Percentiles rank a stretch among this genome's conserved stretches.
phyloP scores from a whole-genome alignment of 2,329 filamentous ascomycete species.

The Fusarium armeniacum region DNA sequence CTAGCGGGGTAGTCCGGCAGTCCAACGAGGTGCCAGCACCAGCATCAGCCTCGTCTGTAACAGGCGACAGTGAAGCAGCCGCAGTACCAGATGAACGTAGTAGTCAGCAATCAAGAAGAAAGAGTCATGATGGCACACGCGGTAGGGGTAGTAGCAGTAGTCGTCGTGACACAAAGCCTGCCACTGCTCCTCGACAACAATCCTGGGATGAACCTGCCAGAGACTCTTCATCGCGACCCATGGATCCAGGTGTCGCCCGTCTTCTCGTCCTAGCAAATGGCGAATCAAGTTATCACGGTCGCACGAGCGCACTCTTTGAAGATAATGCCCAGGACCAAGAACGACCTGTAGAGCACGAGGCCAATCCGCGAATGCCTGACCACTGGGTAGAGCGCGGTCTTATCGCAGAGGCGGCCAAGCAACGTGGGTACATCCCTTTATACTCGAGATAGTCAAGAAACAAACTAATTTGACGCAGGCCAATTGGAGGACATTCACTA shows the following conservation, averaged over 20 bases:
- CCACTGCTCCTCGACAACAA: neutral
- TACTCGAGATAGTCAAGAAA: constrained; percentile 43
- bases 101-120: constrained; percentile 2
- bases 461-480: constrained; percentile 43
- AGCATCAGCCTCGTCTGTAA: constrained; percentile 5
- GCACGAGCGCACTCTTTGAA: constrained; percentile 64
- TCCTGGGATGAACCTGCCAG: constrained; percentile 18
- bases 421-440: constrained; percentile 36
- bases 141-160: constrained; percentile 1
- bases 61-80: constrained; percentile 8
- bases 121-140: constrained; percentile 12
- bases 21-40: constrained; percentile 1
- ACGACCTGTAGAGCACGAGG: constrained; percentile 42
- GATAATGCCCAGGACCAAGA: constrained; percentile 44
- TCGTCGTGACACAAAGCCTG: neutral
- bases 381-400: constrained; percentile 61
- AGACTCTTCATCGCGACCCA: constrained; percentile 6
- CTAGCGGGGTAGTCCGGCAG: neutral
- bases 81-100: constrained; percentile 3
- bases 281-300: constrained; percentile 63
- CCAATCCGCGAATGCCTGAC: constrained; percentile 50
- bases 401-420: constrained; percentile 41
- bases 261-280: constrained; percentile 59
- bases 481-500: constrained; percentile 66
- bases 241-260: constrained; percentile 50